These are phyloP conservation scores for Wickerhamomyces rabaulensis DNA, from an alignment of 805 yeast genomes.

Conservation along the genomic window DNA sequence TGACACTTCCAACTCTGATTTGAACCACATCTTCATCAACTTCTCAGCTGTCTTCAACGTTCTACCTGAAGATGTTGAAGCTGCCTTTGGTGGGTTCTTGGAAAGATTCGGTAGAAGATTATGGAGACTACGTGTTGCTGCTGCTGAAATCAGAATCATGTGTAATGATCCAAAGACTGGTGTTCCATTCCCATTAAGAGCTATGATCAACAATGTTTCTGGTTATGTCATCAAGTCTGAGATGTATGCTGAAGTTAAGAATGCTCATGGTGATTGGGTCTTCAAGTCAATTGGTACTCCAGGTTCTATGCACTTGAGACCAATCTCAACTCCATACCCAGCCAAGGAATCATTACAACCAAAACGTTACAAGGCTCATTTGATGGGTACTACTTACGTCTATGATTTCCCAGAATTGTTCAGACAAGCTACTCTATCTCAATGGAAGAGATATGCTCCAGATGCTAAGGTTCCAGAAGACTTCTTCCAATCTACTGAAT, in stretches of 20 bases:
- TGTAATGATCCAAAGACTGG: constrained; percentile 88
- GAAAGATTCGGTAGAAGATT: constrained; percentile 96
- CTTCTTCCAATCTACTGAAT: constrained; percentile 71
- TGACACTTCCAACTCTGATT: constrained; percentile 91
- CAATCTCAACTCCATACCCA: constrained; percentile 93
- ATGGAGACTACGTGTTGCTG: constrained; percentile 94
- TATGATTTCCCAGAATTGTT: constrained; percentile 98
- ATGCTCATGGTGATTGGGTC: constrained; percentile 91
- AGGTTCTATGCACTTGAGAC: constrained; percentile 95
- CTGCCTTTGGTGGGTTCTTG: constrained; percentile 95
- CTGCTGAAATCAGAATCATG: constrained; percentile 95
- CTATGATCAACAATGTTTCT: constrained; percentile 91
- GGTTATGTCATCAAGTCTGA: constrained; percentile 97
- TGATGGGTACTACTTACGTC: constrained; percentile 96
- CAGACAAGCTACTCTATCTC: constrained; percentile 82
- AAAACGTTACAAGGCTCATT: constrained; percentile 96
- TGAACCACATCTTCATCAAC: constrained; percentile 95
- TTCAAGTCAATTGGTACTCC: constrained; percentile 93
- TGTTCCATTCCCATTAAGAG: constrained; percentile 91
- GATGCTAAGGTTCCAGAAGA: constrained; percentile 65
- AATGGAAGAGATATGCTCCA: constrained; percentile 71
- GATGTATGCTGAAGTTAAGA: constrained; percentile 89
- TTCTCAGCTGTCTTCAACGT: constrained; percentile 94
- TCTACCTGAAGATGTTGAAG: constrained; percentile 92
- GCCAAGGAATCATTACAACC: constrained; percentile 98